A percentile compares a stretch with the other conserved stretches of the same genome.
phyloP scores from a whole-genome alignment of 2,329 filamentous ascomycete genomes.

The Harringtonia aguacate region DNA sequence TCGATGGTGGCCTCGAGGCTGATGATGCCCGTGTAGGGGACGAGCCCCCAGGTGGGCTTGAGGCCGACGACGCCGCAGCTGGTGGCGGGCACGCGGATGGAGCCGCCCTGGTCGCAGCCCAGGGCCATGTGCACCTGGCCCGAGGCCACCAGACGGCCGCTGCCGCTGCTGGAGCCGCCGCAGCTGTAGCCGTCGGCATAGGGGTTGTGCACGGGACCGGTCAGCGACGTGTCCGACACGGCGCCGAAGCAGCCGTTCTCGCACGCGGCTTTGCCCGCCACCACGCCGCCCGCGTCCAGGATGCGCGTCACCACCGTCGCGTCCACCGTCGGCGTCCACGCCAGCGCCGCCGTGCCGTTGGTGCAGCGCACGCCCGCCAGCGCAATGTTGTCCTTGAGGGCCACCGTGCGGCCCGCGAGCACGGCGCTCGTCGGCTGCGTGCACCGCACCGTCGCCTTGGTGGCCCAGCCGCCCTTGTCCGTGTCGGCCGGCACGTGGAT shows the following conservation, averaged over 20 bases:
- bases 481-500: too few relatives aligned
- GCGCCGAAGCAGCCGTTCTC: slow-evolving; percentile 50
- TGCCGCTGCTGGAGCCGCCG: slow-evolving; percentile 64
- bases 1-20: slow-evolving; percentile 27
- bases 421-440: too few relatives aligned
- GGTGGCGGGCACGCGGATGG: slow-evolving; percentile 48
- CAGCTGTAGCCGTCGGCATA: slow-evolving; percentile 63
- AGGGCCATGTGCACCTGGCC: slow-evolving; percentile 35
- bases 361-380: slow-evolving; percentile 48
- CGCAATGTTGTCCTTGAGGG: slow-evolving; percentile 66
- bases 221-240: slow-evolving; percentile 52
- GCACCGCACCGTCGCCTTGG: too few relatives aligned
- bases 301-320: slow-evolving; percentile 18
- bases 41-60: slow-evolving; percentile 34
- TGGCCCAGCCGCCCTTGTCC: too few relatives aligned
- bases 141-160: slow-evolving; percentile 30
- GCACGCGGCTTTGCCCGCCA: slow-evolving; percentile 66
- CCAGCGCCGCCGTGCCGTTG: slow-evolving; percentile 35
- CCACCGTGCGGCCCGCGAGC: too few relatives aligned
- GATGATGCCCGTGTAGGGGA: slow-evolving; percentile 35
- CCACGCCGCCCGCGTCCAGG: slow-evolving; percentile 53
- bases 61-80: slow-evolving; percentile 28
- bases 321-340: slow-evolving; percentile 48
- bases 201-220: slow-evolving; percentile 62
- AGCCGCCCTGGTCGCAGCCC: slow-evolving; percentile 62